Evolutionary conservation across 2,329 filamentous ascomycete genomes (phyloP), one percentile per base, ranked within the genome.

Genomic region (Bipolaris sorokiniana): DNA sequence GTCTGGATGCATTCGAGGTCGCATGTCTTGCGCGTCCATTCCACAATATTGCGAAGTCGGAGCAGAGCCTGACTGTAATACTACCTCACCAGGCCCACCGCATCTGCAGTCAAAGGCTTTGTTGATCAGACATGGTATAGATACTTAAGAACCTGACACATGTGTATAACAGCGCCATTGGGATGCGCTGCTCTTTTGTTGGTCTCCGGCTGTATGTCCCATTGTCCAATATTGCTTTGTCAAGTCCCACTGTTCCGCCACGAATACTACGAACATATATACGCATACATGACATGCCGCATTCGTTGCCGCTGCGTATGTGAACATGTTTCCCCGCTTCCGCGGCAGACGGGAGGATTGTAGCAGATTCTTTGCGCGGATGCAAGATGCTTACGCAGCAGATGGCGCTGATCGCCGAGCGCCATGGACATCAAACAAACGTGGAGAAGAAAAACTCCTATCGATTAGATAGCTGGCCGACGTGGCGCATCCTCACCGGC

Each of bases 391-490:
- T 55, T 51, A 55, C 42, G 46, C 41, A 40, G 36, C 47, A 34
- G 16, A 20, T 20, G 45, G 47, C 16, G 46, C 46, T 42, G 52
- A 51, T 48, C 37, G 44, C 45, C 52, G 11, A 38, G 31, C 40
- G n/a, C 36, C 41, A 48, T 33, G 28, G 34, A 48, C 23, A 36
- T 48, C 49, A 58, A 58, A 54, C 49, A 58, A 61, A 54, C 51
- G 57, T 58, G 62, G 59, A 64, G 61, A 44, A 41, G 44, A 51
- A 64, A 61, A 48, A 36, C 34, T 59, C 56, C 49, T 67, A 63
- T 66, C 64, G 63, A 66, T 66, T 63, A 63, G 61, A 64, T 65
- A 61, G 59, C 59, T 47, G 46, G 48, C 57, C 54, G 63, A 48
- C 48, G 60, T 59, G 59, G 57, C 59, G 59, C 47, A 31, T 41